Evolutionary conservation across 108 stramenopile species (phyloP), one percentile per base, ranked within the genome.

Genomic region (Aurantiochytrium sp.): DNA sequence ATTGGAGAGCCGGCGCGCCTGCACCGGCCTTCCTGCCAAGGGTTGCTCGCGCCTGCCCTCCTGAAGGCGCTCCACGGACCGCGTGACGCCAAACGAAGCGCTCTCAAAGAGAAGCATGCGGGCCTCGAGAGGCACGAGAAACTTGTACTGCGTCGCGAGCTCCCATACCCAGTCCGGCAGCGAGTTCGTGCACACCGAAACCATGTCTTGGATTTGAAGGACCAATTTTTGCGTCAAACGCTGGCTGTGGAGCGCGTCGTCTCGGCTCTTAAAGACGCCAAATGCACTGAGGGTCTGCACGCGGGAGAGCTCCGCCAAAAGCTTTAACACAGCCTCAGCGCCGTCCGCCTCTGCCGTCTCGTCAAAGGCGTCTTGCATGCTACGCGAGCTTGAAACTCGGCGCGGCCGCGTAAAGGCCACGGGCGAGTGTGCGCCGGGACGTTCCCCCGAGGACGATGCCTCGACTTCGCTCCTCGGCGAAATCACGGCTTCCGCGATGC

Each of bases 101-200:
- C 42, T 81, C 24, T 81, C 73, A 24, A 81, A 81, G 24, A 81
- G 30, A 6, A 81, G 39, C 73, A 81, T 81, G 12, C 73, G 39
- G 12, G 73, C 73, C 30, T 81, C 73, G 30, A 81, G 73, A n/a
- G 73, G 73, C 6, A 81, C 45, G 39, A 81, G 45, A 24, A 81
- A 81, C 45, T 81, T 81, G 45, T 48, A 81, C 27, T 48, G 39
- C 27, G 39, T 81, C 10, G 42, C 73, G 24, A 81, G 45, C 27
- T 41, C 45, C 73, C 73, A 81, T 12, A 81, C 45, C 73, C 73
- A 81, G 12, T 81, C 45, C 45, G 73, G 73, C 0, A 81, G 73
- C 21, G 73, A 81, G 45, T 81, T 81, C 0, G 73, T 48, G 45
- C 73, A 81, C 27, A 81, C 73, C 6, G 73, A 81, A 6, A 81